Conservation (phyloP, 352 stramenopile species). For the Pythium myriotylum region DNA sequence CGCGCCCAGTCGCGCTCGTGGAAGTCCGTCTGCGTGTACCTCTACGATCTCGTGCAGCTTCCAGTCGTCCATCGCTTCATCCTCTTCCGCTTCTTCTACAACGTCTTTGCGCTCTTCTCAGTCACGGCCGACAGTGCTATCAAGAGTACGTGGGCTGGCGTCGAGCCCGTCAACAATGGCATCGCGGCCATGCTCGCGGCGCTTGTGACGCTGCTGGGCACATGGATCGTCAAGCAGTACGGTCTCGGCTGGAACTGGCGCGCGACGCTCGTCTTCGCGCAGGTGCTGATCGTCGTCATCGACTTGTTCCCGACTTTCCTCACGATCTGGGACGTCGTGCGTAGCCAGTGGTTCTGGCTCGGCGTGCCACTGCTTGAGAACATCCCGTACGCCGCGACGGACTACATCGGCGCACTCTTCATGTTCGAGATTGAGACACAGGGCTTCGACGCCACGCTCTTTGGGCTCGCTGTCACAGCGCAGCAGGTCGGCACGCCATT, state of each 20-base stretch:
- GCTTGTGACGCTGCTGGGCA: constrained; percentile 40
- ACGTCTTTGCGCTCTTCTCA: constrained; percentile 43
- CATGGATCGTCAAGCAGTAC: constrained; percentile 45
- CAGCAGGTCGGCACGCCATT: constrained; percentile 53
- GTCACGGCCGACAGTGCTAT: constrained; percentile 53
- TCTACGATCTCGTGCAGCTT: constrained; percentile 61
- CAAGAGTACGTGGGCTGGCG: constrained; percentile 52
- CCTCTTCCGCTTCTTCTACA: constrained; percentile 34
- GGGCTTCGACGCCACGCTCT: constrained; percentile 54
- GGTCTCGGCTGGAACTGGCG: constrained; percentile 66
- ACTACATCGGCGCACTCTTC: constrained; percentile 51
- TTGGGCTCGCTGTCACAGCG: constrained; percentile 47
- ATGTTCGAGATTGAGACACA: constrained; percentile 53
- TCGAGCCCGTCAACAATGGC: constrained; percentile 59
- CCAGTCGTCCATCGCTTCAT: constrained; percentile 39
- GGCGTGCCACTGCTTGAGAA: constrained; percentile 56
- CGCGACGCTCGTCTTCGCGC: constrained; percentile 37
- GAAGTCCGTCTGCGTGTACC: constrained; percentile 24
- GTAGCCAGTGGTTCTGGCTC: constrained; percentile 73
- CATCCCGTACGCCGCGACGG: constrained; percentile 47
- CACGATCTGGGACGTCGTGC: constrained; percentile 69
- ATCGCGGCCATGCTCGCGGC: constrained; percentile 50
- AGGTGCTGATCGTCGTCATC: constrained; percentile 47
- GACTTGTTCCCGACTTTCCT: constrained; percentile 54
- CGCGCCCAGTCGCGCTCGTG: constrained; percentile 24